Evolutionary conservation across 2,329 filamentous ascomycete species (phyloP).

Genomic region (Leptographium galeiforme): DNA sequence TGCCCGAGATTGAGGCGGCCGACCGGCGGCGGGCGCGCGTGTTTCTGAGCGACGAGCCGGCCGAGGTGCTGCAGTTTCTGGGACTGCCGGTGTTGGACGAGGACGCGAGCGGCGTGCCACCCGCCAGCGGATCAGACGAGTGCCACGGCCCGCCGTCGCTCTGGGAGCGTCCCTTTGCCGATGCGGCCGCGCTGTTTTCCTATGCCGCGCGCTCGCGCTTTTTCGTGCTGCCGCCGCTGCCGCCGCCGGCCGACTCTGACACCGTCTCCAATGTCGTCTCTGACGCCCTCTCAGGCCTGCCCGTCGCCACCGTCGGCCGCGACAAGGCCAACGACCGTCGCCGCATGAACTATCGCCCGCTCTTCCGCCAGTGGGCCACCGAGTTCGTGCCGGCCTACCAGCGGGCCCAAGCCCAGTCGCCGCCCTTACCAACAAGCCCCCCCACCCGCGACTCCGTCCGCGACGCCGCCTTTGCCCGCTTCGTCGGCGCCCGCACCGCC

Average conservation of each 20-base stretch:
- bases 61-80: constrained; percentile 46
- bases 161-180: constrained; percentile 43
- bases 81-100: constrained; percentile 30
- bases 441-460: constrained; percentile 30
- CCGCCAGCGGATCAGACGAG: constrained; percentile 1
- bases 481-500: constrained; percentile 26
- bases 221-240: constrained; percentile 32
- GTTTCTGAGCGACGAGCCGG: constrained; percentile 44
- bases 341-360: constrained; percentile 38
- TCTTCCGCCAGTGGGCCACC: constrained; percentile 48
- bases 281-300: not conserved
- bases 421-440: constrained; percentile 9
- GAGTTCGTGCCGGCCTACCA: constrained; percentile 41
- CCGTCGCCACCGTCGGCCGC: not conserved
- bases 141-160: not conserved
- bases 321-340: constrained; percentile 40
- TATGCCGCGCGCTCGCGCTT: constrained; percentile 47
- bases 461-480: constrained; percentile 37
- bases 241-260: not conserved
- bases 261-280: not conserved
- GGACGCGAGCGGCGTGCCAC: constrained; percentile 4
- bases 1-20: constrained; percentile 51
- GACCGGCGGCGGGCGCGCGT: constrained; percentile 45
- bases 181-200: constrained; percentile 42
- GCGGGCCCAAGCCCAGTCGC: constrained; percentile 6